Evolutionary conservation across 2,329 filamentous ascomycete genomes (phyloP), one percentile per base, ranked within the genome.

Genomic region (Trichophyton benhamiae): DNA sequence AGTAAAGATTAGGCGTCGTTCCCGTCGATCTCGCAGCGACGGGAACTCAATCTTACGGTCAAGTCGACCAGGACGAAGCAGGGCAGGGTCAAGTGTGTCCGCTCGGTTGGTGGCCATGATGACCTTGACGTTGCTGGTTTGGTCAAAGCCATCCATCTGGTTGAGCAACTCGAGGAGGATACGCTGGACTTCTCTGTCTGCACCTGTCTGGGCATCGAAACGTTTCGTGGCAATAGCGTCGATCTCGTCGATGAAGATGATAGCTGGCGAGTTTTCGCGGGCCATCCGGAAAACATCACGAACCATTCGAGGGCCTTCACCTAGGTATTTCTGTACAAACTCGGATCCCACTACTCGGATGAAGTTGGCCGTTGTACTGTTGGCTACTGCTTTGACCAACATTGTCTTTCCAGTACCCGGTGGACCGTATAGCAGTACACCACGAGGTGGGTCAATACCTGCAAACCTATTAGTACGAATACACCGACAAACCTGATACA

Each of bases 51-150:
- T 99, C 82, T 99, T 99, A 72, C 94, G 84, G 77, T 99, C 94
- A 63, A 99, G 82, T 79, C 94, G 91, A 67, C 94, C 94, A 36
- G 94, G 94, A 69, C 94, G 90, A 64, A 99, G 84, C 64, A 99
- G 82, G 48, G 94, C 94, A 15, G 94, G 94, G 73, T 99, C 94
- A 66, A 99, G 83, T 5, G 94, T 99, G 75, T 97, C 94, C 67
- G 94, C 92, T 74, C 94, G 88, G 80, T 99, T 99, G 67, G 94
- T 99, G 67, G 94, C 94, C 94, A 99, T 99, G 79, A 99, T 99
- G 74, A 99, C 94, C 80, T 99, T 99, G 77, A 99, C 94, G 76
- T 99, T 99, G 74, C 90, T 89, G 0, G 91, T 96, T 77, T 99
- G 94, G 75, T 99, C 94, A 79, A 99, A 99, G 66, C 94, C 94